These are phyloP conservation scores for Paracamarosporium sp. DNA, from an alignment of 2,329 filamentous ascomycete species.

Conservation along the genomic window DNA sequence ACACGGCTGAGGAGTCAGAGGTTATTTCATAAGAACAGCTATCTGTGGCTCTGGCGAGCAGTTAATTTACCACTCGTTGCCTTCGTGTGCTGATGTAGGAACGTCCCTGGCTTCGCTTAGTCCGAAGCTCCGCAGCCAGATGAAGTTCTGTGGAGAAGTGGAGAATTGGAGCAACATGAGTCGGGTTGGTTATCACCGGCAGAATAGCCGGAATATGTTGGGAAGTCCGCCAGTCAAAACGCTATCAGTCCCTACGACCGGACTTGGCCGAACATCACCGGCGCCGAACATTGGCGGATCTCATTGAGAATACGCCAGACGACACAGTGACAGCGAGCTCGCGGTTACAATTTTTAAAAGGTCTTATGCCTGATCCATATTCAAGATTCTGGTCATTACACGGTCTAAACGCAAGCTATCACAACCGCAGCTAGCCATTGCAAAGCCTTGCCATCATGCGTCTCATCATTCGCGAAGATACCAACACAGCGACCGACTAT, in stretches of 20 bases:
- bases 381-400: neutral
- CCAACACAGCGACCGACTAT: constrained; percentile 72
- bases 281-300: neutral
- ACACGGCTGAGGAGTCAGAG: too few relatives aligned
- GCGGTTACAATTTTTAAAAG: neutral
- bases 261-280: constrained; percentile 2
- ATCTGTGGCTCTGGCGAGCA: too few relatives aligned
- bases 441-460: constrained; percentile 63
- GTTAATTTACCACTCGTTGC: too few relatives aligned
- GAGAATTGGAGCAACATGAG: neutral
- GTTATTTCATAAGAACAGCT: too few relatives aligned
- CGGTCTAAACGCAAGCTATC: neutral
- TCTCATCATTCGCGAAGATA: constrained; percentile 81
- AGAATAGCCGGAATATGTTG: neutral
- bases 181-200: neutral
- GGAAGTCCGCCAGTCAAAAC: neutral
- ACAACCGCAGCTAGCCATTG: constrained; percentile 26
- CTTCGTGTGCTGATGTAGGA: too few relatives aligned
- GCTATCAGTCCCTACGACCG: neutral
- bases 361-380: neutral
- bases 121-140: too few relatives aligned
- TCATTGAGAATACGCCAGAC: neutral
- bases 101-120: too few relatives aligned
- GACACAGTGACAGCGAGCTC: neutral
- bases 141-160: constrained; percentile 3